Base-by-base conservation (phyloP, 352 stramenopile species). In the Globisporangium uncinulatum region DNA sequence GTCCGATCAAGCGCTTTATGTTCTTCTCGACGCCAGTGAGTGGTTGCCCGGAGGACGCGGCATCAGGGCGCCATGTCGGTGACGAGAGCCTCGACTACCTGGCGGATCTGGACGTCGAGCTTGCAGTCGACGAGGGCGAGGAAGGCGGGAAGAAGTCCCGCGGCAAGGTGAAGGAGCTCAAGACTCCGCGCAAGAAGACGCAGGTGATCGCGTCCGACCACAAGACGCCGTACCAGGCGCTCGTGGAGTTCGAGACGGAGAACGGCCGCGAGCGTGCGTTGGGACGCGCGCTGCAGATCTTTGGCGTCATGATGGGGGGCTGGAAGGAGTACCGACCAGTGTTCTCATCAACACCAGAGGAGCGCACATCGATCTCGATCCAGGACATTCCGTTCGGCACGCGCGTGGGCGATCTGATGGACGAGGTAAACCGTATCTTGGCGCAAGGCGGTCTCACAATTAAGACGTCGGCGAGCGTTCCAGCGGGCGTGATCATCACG, bases 271-370 rank as follows among this genome's bases (percentile, higher is more conserved):
- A 86, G 5, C 74, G 74, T 6, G 85, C 85, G 37, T 71, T 89
- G 48, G 83, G 89, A 61, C 81, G 79, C 9, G 79, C 85, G 48
- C 61, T 93, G 21, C 81, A 90, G 69, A 95, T 95, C 59, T 95
- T 95, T 57, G 85, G 85, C 29, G 83, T 95, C 20, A 93, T 95
- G 81, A 90, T 95, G 77, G 66, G 54, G 20, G 84, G 82, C 52
- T 90, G 70, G 70, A 87, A 86, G n/a, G 80, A 95, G 66, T 86
- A 88, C 54, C 85, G 85, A 0, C 73, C 85, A 0, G 82, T 91
- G 55, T 95, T 95, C 56, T 77, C 81, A 48, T 81, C 79, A 2
- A 47, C 63, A 0, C 66, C 63, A 29, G 72, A 83, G 14, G 49
- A 74, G 44, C 81, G 82, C 54, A 70, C 66, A 21, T 62, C 75